Evolutionary conservation across 2,329 filamentous ascomycete species (phyloP), one percentile per base, ranked within the genome.

Genomic region (Beauveria brongniartii): DNA sequence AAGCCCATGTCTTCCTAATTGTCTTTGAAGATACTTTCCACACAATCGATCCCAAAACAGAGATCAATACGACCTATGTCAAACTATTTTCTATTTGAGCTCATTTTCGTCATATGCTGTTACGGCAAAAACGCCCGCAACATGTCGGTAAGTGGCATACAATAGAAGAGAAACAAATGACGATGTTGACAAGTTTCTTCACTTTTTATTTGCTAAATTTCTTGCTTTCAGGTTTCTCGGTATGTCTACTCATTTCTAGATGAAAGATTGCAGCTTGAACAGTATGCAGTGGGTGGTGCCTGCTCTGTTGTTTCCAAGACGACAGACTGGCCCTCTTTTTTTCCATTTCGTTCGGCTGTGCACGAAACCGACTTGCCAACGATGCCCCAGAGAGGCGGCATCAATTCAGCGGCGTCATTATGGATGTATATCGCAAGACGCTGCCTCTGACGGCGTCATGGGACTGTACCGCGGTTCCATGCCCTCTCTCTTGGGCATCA

Each of bases 381-480:
- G 94, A 99, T 79, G 92, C 92, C 30, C 83, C 99, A 99, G 91
- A 92, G 87, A 78, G 90, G 93, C 87, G 89, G 70, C 94, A 94
- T 80, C 94, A 99, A 86, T 99, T 97, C 92, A 97, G 97, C 88
- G 94, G 94, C 81, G 89, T 99, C 73, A 80, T 97, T 12, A 12
- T 34, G 28, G 94, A 99, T 74, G 94, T 99, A 82, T 99, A 99
- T 92, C 91, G 91, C 86, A 99, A 99, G 94, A 99, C 94, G 74
- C 87, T 99, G 93, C 94, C 72, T 90, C 91, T 74, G 94, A 99
- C 79, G 94, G 94, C 94, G 85, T 99, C 83, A 89, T 88, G 76
- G 94, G 94, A 94, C 92, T 99, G 75, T 99, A 99, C 91, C 94
- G 94, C 96, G 94, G 94, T 86, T 99, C 99, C 90, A 92, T 92